phyloP scores from a whole-genome alignment of 1,284 basidiomycete genomes.

The Rhizoctonia solani region DNA sequence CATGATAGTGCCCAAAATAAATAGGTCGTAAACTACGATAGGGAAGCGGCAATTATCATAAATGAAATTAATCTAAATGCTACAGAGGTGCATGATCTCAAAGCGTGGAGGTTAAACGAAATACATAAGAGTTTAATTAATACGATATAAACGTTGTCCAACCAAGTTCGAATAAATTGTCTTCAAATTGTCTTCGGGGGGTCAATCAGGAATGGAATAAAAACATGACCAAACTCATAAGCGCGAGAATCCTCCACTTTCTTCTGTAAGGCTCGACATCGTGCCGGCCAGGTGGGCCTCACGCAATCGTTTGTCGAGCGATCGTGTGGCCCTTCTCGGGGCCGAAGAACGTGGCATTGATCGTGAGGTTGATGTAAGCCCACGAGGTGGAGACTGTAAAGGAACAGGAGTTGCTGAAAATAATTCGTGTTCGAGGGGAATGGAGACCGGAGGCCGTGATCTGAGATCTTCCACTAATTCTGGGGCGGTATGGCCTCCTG shows the following conservation, averaged over 20 bases:
- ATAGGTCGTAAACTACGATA: neutral
- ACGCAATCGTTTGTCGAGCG: constrained; percentile 33
- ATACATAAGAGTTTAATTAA: neutral
- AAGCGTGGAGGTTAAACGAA: neutral
- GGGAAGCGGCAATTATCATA: constrained; percentile 5
- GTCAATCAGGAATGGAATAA: neutral
- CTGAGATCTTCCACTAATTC: neutral
- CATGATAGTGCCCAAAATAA: neutral
- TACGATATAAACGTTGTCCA: neutral
- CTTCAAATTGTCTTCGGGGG: neutral
- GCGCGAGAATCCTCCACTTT: constrained; percentile 12
- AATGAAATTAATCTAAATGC: constrained; percentile 3
- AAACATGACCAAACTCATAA: neutral
- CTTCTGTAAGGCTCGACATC: constrained; percentile 32
- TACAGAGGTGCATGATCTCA: neutral
- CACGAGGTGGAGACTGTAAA: constrained; percentile 24
- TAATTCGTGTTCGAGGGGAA: neutral
- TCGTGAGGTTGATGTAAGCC: constrained; percentile 13
- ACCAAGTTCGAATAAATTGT: neutral
- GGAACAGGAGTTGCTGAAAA: neutral
- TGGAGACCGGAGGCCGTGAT: constrained; percentile 16
- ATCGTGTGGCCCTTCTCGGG: constrained; percentile 24
- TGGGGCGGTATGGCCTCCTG: neutral
- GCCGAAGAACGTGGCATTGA: constrained; percentile 25
- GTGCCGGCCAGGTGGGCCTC: constrained; percentile 34